Evolutionary conservation across 2,329 filamentous ascomycete species (phyloP).

Genomic region (Nemania sp.): DNA sequence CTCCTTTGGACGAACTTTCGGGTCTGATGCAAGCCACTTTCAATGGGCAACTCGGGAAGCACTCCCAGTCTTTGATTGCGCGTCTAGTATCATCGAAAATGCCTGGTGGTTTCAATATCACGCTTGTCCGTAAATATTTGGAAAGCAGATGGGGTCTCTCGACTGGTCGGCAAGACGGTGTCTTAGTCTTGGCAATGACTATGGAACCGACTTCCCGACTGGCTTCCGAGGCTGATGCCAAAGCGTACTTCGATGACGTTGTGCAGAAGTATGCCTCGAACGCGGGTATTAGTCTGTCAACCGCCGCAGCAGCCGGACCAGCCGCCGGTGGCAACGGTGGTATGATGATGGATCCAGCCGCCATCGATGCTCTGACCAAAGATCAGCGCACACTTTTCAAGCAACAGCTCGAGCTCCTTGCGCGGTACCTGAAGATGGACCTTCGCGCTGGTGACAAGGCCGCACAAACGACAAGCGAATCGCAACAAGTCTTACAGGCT

Average conservation of each 20-base stretch:
- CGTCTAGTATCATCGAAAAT: slow-evolving; percentile 98
- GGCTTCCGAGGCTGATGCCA: slow-evolving; percentile 87
- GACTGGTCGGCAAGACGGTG: slow-evolving; percentile 86
- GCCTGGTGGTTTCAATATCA: slow-evolving; percentile 99
- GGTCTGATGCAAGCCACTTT: slow-evolving; percentile 98
- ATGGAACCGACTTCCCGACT: slow-evolving; percentile 90
- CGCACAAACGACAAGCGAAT: slow-evolving; percentile 81
- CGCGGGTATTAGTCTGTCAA: slow-evolving; percentile 82
- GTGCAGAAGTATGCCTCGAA: slow-evolving; percentile 86
- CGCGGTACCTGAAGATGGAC: slow-evolving; percentile 95
- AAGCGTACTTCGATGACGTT: slow-evolving; percentile 86
- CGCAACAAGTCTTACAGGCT: slow-evolving; percentile 83
- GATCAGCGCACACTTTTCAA: slow-evolving; percentile 96
- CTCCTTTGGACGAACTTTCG: slow-evolving; percentile 91
- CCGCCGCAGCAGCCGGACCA: slow-evolving; percentile 73
- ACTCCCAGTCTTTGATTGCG: slow-evolving; percentile 89
- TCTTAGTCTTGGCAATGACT: slow-evolving; percentile 84
- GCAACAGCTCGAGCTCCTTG: slow-evolving; percentile 94
- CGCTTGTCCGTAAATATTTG: slow-evolving; percentile 89
- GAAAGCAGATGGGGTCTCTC: slow-evolving; percentile 92
- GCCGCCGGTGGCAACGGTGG: slow-evolving; percentile 73
- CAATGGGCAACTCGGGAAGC: slow-evolving; percentile 96
- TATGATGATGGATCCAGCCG: slow-evolving; percentile 99
- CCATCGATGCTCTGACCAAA: slow-evolving; percentile 94
- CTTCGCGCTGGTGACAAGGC: slow-evolving; percentile 96